Base-by-base conservation (phyloP, 805 yeast genomes). In the Maudiozyma barnettii region DNA sequence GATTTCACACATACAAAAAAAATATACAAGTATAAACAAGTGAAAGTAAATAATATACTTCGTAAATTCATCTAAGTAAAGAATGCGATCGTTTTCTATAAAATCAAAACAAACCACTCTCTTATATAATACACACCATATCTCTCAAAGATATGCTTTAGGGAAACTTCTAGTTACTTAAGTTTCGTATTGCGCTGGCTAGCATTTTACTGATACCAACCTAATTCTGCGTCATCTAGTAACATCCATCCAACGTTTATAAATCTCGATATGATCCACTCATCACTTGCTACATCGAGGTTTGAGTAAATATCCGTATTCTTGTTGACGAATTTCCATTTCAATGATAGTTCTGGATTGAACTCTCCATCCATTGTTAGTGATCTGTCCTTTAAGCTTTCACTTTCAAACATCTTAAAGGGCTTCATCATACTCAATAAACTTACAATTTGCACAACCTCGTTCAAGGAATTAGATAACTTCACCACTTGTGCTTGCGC, bases 1-100 rank as follows among this genome's bases (percentile, higher is more conserved):
- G 36, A 33, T 3, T 18, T 14, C 18, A 70, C 14, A 31, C 2
- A 71, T 51, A 4, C 58, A 56, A 14, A 78, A 77, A 49, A 63
- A 59, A 41, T 53, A 63, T 54, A 26, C n/a, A n/a, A n/a, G 10
- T 26, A 26, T 26, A 26, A 26, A 26, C 30, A 26, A 26, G 30
- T n/a, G n/a, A n/a, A n/a, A 29, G 9, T n/a, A 13, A 33, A 33
- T 33, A n/a, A 33, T 6, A 33, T 6, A 18, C 16, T 33, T 33
- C 36, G n/a, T 33, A 33, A 33, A 33, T 33, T 33, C 36, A 33
- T 33, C 18, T 16, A 33, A 33, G 13, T 33, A 5, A n/a, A 33
- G 16, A 33, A 16, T n/a, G 36, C 18, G 18, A 33, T 14, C 4
- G 36, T 33, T 6, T 14, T 33, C 30, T 36, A 36, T 36, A 36